Percentiles rank a stretch among this genome's conserved stretches.
Conservation (phyloP, 2,329 filamentous ascomycete genomes). For the Lomentospora prolificans region DNA sequence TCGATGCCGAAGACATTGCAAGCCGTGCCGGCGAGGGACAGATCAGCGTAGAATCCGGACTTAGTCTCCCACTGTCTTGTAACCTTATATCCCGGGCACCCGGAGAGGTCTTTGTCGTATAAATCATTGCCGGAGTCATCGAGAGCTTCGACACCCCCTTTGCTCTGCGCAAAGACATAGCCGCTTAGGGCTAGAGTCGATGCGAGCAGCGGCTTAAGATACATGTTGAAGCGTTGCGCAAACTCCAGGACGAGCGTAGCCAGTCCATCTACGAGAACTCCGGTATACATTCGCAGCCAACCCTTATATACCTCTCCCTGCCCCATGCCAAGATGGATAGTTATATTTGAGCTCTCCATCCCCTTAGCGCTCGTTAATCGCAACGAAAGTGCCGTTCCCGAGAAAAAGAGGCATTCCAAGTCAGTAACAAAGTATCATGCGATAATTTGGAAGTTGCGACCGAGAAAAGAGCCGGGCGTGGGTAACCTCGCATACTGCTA, state of each 20-base stretch:
- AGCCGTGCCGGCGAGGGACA: conserved; percentile 15
- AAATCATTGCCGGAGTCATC: conserved; percentile 2
- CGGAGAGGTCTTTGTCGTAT: conserved; percentile 3
- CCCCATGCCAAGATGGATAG: background rate
- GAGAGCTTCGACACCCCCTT: conserved; percentile 1
- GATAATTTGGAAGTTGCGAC: background rate
- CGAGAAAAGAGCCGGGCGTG: background rate
- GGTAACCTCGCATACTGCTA: background rate
- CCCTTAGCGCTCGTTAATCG: background rate
- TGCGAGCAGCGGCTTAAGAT: background rate
- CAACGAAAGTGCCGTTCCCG: background rate
- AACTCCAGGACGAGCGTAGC: background rate
- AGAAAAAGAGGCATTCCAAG: background rate
- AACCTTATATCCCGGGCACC: conserved; percentile 56
- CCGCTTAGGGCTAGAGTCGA: background rate
- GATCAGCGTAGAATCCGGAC: conserved; percentile 36
- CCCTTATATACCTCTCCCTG: background rate
- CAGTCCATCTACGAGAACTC: background rate
- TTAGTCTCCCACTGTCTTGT: conserved; percentile 40
- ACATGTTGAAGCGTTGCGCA: background rate
- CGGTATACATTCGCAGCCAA: background rate
- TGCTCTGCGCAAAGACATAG: conserved; percentile 1
- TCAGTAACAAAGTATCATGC: background rate
- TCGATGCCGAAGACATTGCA: conserved; percentile 18
- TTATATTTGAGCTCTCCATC: background rate